Evolutionary conservation across 75 land plant species (phyloP), one percentile per base, ranked within the genome.

Genomic region (Picea glauca): DNA sequence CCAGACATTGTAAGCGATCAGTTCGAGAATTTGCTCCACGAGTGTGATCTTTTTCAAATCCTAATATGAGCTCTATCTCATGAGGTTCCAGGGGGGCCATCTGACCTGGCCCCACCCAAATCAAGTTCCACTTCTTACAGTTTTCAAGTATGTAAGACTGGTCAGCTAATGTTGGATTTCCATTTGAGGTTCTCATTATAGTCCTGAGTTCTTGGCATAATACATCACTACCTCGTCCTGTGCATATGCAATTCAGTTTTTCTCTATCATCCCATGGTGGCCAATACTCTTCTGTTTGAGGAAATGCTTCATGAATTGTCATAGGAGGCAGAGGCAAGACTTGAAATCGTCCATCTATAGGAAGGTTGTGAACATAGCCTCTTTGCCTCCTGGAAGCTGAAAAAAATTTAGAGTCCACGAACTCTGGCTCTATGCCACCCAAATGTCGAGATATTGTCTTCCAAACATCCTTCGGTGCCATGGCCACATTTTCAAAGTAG

Each of bases 401-500:
- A 72, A 92, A 94, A 65, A 83, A 80, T 62, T 83, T 88, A 6
- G 91, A 92, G 43, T 93, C 96, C 2, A 94, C 96, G 81, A 92
- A 94, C 66, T 94, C 94, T 0, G 91, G 92, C 61, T 92, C 84
- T 8, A 94, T 77, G 14, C 87, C 89, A 76, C 85, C 84, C 2
- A 94, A 66, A 63, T 82, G 88, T 32, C 92, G 62, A 0, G 89
- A 85, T 17, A 92, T 90, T 1, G 88, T 90, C 56, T 77, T 62
- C 96, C 96, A 92, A 30, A 87, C 90, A 8, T 89, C 96, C 50
- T 88, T 88, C 4, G 96, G 94, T 58, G 90, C 87, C 64, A 87
- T 78, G 1, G 94, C 91, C 26, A 94, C 94, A 80, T 94, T 94
- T 60, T 94, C 97, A 83, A 87, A 94, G 70, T 88, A 94, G 68